Evolutionary conservation across 257 asterid genomes (phyloP).

Genomic region (Catharanthus roseus): DNA sequence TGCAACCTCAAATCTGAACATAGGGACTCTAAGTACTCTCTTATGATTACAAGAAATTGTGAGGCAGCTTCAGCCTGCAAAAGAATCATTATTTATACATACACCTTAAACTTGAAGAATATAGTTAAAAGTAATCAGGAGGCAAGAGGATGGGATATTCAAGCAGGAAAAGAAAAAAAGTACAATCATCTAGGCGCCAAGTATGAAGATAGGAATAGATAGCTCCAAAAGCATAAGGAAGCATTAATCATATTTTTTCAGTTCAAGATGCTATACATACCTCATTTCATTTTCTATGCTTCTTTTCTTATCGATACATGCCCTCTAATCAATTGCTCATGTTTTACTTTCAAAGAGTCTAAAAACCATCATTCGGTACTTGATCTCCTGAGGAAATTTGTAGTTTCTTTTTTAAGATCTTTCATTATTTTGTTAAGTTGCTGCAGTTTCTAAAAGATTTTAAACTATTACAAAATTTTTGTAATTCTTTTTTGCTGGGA

Average conservation of each 20-base stretch:
- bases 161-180: not conserved
- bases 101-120: not conserved
- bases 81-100: not conserved
- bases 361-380: not conserved
- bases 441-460: too few species aligned
- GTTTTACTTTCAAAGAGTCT: not conserved
- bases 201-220: too few species aligned
- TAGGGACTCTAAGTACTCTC: slow-evolving; percentile 66
- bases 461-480: too few species aligned
- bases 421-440: not conserved
- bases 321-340: not conserved
- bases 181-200: not conserved
- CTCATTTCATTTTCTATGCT: not conserved
- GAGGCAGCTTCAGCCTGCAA: slow-evolving; percentile 77
- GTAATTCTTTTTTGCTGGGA: too few species aligned
- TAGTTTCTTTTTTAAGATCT: not conserved
- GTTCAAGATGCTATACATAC: not conserved
- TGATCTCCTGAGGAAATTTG: not conserved
- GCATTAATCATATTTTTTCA: too few species aligned
- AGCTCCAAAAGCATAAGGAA: too few species aligned
- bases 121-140: not conserved
- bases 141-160: not conserved
- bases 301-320: not conserved
- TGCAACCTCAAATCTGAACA: slow-evolving; percentile 76
- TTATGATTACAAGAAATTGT: slow-evolving; percentile 49